Base-by-base conservation (phyloP, 2,329 filamentous ascomycete species). In the Botrytis aclada region DNA sequence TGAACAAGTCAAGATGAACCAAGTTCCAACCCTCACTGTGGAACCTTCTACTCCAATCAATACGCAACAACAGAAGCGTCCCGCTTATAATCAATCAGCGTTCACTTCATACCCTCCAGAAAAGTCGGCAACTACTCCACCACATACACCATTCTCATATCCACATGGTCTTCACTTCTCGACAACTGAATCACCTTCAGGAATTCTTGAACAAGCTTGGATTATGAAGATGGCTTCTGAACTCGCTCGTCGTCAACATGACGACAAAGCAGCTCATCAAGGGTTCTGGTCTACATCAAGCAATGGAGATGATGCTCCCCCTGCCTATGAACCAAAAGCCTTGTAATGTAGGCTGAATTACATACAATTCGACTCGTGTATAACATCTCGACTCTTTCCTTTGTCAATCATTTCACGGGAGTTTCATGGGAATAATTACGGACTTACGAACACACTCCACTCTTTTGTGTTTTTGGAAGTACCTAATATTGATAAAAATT, bases 181-280 rank as follows among this genome's bases (percentile, higher is more conserved):
- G 2, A 14, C 69, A 4, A 41, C 20, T 22, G 29, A 73, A 74
- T 54, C 54, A 62, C 56, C 56, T 76, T 79, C 81, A 45, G 80
- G 79, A 25, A 81, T 85, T 37, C 80, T 86, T n/a, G 84, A 86
- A 74, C 83, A 84, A 75, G 93, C 93, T 4, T 96, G 93, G 92
- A 92, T 96, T 83, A 90, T 92, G 84, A 96, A 97, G 84, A 96
- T 99, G 89, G 95, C 95, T 8, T 91, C 91, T 76, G 96, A 98
- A 82, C 95, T 98, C 78, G 94, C 94, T 51, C 86, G 90, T 69
- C 92, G 93, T 72, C 94, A 97, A 76, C 93, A 95, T 77, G 93
- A 97, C 77, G 93, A 97, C 83, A 96, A 97, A 83, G 84, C 86
- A 71, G 72, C 75, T 14, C 70, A 72, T 70, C 83, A 84, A 39